These are phyloP conservation scores for Aspergillus sp. DNA, from an alignment of 2,329 filamentous ascomycete genomes.

Conservation along the genomic window DNA sequence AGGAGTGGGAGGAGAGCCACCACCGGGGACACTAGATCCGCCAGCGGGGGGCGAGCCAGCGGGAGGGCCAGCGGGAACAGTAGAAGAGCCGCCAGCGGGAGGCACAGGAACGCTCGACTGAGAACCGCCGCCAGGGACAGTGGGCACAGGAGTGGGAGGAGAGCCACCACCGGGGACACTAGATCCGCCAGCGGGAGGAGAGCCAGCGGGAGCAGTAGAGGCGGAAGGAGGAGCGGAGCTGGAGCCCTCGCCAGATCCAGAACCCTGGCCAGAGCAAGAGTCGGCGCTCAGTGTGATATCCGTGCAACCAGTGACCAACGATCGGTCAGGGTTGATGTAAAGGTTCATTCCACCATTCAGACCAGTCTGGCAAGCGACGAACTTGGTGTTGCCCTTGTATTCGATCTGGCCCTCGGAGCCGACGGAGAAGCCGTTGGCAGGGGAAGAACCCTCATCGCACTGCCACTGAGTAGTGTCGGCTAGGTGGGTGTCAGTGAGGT, in stretches of 20 bases:
- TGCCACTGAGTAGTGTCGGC: constrained; percentile 57
- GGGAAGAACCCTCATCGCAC: constrained; percentile 52
- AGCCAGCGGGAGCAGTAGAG: constrained; percentile 3
- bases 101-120: background rate
- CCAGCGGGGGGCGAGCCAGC: constrained; percentile 4
- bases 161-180: background rate
- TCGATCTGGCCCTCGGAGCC: constrained; percentile 49
- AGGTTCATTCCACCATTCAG: constrained; percentile 37
- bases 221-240: constrained; percentile 8
- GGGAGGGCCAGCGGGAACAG: background rate
- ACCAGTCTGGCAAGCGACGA: constrained; percentile 58
- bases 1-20: background rate
- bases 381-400: constrained; percentile 48
- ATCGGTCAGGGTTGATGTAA: constrained; percentile 31
- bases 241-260: constrained; percentile 13
- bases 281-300: constrained; percentile 30
- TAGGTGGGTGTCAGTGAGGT: constrained; percentile 19
- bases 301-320: constrained; percentile 28
- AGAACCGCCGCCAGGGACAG: constrained; percentile 1
- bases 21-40: background rate
- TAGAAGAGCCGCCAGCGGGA: background rate
- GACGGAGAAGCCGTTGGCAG: constrained; percentile 54
- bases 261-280: constrained; percentile 25
- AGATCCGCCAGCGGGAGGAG: background rate
- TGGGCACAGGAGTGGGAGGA: background rate